Evolutionary conservation across 306 rosid genomes (phyloP).

Genomic region (Inga laurina): DNA sequence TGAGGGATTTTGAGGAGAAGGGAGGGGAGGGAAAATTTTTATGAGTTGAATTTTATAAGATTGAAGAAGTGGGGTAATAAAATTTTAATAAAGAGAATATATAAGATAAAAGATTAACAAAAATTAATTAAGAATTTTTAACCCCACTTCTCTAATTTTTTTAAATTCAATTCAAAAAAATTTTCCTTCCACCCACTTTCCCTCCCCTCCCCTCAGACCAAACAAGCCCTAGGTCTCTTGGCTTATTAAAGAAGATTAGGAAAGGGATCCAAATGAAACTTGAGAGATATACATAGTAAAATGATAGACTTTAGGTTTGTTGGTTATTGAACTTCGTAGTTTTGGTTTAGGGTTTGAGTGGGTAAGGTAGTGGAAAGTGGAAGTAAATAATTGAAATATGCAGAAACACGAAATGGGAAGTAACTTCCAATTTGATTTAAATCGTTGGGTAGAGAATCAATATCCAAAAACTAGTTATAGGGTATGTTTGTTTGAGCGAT

Average conservation of each 20-base stretch:
- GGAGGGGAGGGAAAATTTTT: too few species aligned
- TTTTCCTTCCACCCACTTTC: too few species aligned
- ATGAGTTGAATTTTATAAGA: too few species aligned
- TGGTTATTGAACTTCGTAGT: conserved; percentile 11
- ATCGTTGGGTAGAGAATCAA: conserved; percentile 28
- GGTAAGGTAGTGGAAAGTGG: neutral
- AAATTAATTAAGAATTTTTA: too few species aligned
- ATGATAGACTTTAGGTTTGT: conserved; percentile 9
- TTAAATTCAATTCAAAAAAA: too few species aligned
- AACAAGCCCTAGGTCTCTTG: neutral
- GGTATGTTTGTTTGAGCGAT: too few species aligned
- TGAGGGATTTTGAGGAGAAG: too few species aligned
- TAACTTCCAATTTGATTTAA: conserved; percentile 22
- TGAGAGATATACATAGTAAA: neutral
- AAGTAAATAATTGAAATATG: conserved; percentile 34
- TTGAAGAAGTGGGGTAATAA: too few species aligned
- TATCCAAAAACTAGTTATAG: conserved; percentile 20
- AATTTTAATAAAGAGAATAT: too few species aligned
- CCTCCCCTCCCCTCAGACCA: too few species aligned
- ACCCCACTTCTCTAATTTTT: too few species aligned
- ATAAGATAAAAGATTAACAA: too few species aligned
- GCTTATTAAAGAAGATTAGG: neutral
- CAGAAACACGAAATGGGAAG: conserved; percentile 31
- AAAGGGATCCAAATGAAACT: conserved; percentile 4
- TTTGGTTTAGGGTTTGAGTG: conserved; percentile 12